Conservation (phyloP, 2,329 filamentous ascomycete species). For the Aspergillus fischeri region DNA sequence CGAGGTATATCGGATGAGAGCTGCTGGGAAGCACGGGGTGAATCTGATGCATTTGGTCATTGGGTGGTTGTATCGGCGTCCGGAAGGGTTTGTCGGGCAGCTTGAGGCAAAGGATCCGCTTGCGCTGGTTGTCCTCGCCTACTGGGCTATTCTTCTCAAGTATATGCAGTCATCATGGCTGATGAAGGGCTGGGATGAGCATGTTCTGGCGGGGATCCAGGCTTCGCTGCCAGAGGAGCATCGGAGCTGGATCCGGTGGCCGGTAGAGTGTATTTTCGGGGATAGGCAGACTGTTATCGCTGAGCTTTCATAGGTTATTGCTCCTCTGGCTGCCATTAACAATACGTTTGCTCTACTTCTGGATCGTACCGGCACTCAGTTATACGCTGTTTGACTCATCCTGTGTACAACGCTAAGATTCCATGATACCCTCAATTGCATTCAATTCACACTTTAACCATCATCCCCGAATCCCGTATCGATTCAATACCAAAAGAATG, state of each 20-base stretch:
- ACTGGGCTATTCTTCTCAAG: constrained; percentile 30
- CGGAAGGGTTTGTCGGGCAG: constrained; percentile 16
- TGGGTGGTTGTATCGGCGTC: constrained; percentile 29
- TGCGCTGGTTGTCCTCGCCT: constrained; percentile 24
- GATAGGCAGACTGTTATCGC: too few relatives aligned
- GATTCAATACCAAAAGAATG: constrained; percentile 10
- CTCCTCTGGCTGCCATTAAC: too few relatives aligned
- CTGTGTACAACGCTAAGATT: too few relatives aligned
- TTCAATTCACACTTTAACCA: too few relatives aligned
- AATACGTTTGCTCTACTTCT: too few relatives aligned
- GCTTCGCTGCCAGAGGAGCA: constrained; percentile 15
- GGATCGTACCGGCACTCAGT: too few relatives aligned
- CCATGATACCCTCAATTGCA: too few relatives aligned
- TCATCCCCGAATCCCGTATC: not conserved
- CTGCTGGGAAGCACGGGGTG: constrained; percentile 7
- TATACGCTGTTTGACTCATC: too few relatives aligned
- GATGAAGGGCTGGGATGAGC: constrained; percentile 30
- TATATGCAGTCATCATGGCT: constrained; percentile 31
- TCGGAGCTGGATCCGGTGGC: constrained; percentile 26
- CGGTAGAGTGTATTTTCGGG: constrained; percentile 4
- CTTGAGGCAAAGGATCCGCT: constrained; percentile 25
- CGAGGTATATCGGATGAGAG: constrained; percentile 14
- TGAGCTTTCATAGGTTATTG: too few relatives aligned
- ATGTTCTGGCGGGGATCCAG: constrained; percentile 28
- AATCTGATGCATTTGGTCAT: constrained; percentile 22